Percentiles rank a stretch among this genome's conserved stretches.
These are phyloP conservation scores for Apostasia ramifera DNA, from an alignment of 106 monocot species.

Conservation along the genomic window DNA sequence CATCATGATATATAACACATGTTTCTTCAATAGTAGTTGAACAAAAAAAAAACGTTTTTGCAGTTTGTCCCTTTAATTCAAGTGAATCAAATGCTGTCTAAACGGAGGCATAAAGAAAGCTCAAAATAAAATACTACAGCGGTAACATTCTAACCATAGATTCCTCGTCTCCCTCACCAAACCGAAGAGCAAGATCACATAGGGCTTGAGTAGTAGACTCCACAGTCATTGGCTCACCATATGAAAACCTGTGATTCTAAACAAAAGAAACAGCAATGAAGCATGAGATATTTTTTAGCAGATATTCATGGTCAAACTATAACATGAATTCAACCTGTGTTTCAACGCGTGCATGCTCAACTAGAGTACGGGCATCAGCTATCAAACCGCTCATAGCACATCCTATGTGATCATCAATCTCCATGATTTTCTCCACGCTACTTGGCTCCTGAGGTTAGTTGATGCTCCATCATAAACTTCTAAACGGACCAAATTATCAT, in stretches of 20 bases:
- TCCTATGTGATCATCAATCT: conserved; percentile 70
- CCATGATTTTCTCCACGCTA: conserved; percentile 75
- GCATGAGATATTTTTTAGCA: too few relatives aligned
- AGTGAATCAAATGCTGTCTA: background rate
- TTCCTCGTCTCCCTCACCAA: conserved; percentile 75
- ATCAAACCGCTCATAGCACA: conserved; percentile 75
- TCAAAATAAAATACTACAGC: background rate
- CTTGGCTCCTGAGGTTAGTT: conserved; percentile 41
- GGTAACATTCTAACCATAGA: conserved; percentile 41
- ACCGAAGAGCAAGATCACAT: conserved; percentile 68
- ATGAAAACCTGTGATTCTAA: conserved; percentile 74
- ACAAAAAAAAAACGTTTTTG: background rate
- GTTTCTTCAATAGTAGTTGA: too few relatives aligned
- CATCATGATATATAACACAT: too few relatives aligned
- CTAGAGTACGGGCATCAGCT: conserved; percentile 66
- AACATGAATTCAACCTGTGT: conserved; percentile 33
- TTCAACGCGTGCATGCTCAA: conserved; percentile 76
- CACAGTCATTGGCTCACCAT: conserved; percentile 66
- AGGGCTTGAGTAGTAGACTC: conserved; percentile 63
- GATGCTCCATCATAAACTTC: background rate
- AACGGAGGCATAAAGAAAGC: background rate
- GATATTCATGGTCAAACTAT: background rate
- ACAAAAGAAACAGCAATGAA: conserved; percentile 2
- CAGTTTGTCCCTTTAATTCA: background rate
- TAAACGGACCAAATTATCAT: background rate